Evolutionary conservation across 805 yeast species (phyloP).

Genomic region (Candida broadrunensis): DNA sequence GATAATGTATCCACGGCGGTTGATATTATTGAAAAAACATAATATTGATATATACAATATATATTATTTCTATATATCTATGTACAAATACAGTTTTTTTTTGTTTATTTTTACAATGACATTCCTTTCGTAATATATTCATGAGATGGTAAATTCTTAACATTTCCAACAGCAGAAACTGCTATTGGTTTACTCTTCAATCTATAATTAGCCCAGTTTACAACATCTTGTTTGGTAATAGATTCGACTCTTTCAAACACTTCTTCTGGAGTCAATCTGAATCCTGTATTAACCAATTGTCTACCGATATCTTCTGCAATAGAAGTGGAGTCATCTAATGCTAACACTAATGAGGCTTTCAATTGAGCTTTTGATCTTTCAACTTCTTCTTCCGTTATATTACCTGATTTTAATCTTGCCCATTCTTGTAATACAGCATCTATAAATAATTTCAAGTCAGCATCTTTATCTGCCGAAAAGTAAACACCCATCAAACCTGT

Average conservation of each 20-base stretch:
- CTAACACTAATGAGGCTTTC: slow-evolving; percentile 84
- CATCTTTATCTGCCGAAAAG: slow-evolving; percentile 74
- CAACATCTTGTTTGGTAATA: slow-evolving; percentile 75
- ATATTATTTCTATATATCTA: background rate
- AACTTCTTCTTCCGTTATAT: slow-evolving; percentile 77
- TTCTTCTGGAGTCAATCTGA: slow-evolving; percentile 67
- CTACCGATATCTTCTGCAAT: slow-evolving; percentile 98
- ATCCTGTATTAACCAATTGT: slow-evolving; percentile 93
- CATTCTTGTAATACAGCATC: slow-evolving; percentile 83
- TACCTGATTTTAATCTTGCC: slow-evolving; percentile 80
- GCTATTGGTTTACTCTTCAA: slow-evolving; percentile 77
- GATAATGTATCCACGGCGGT: slow-evolving; percentile 27
- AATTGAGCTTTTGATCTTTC: slow-evolving; percentile 93
- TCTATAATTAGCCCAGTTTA: slow-evolving; percentile 84
- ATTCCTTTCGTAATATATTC: slow-evolving; percentile 46
- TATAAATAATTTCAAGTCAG: slow-evolving; percentile 63
- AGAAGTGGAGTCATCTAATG: slow-evolving; percentile 93
- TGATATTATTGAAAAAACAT: slow-evolving; percentile 12
- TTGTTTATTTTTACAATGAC: slow-evolving; percentile 15
- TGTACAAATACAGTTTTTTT: background rate
- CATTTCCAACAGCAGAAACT: slow-evolving; percentile 87
- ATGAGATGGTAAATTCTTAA: slow-evolving; percentile 67
- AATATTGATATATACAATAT: background rate
- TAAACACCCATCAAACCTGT: slow-evolving; percentile 98
- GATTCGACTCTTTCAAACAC: slow-evolving; percentile 72